Base-by-base conservation (phyloP, 2,329 filamentous ascomycete genomes). In the Phymatotrichopsis omnivora region DNA sequence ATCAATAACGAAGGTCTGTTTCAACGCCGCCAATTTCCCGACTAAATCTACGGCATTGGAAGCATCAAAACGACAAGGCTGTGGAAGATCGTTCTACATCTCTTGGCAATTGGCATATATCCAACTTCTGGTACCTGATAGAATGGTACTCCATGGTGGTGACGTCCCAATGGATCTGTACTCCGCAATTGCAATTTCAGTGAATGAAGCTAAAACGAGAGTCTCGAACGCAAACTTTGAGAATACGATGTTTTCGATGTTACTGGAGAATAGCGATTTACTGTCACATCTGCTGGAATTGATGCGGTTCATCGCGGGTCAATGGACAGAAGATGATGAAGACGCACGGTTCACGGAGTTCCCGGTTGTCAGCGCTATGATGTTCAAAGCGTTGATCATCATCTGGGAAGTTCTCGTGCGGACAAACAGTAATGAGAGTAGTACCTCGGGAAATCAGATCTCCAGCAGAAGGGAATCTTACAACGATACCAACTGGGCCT, bases 321-420 rank as follows among this genome's bases (percentile, higher is more conserved):
- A 54, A 41, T 25, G 46, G 31, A 43, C 39, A 39, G 56, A 25
- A 50, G 45, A 38, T 42, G 36, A 55, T 31, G 54, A 57, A 29
- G 52, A 54, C 12, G 51, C 49, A 14, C 43, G 56, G 29, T 47
- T 47, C 24, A 54, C 55, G 10, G 56, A 58, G 37, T 58, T 58
- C 39, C 56, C 56, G 4, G 53, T 56, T 4, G 46, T 57, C 6
- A 53, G 53, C 1, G 52, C 53, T 5, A 50, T 58, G 49, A 53
- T 55, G n/a, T 58, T 58, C 38, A 57, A 56, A 32, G 55, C 56
- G 7, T 51, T 55, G 32, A 57, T 58, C 53, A 55, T 58, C 17
- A 53, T 56, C 19, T 58, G 56, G 56, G 56, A 58, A 42, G 49
- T 58, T 36, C 52, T 58, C 14, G 56, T 56, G 14, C 45, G 56